phyloP scores from a whole-genome alignment of 345 rosid species.

The Combretum micranthum region DNA sequence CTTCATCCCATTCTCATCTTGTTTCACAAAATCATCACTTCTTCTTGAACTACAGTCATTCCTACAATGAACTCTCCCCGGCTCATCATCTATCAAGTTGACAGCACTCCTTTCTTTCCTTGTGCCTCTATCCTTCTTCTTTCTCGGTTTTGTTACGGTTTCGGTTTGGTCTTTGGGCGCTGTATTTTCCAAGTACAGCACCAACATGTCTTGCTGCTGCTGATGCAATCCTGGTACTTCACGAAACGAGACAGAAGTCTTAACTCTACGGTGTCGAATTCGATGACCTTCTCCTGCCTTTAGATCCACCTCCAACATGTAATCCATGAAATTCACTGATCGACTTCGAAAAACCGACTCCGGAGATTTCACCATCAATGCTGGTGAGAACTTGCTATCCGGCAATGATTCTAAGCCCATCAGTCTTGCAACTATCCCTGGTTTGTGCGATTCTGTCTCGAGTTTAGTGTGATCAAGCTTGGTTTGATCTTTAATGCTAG shows the following conservation, averaged over 20 bases:
- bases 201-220: conserved; percentile 28
- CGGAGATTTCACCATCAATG: conserved; percentile 18
- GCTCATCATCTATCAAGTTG: conserved; percentile 53
- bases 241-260: conserved; percentile 72
- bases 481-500: conserved; percentile 3
- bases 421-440: conserved; percentile 74
- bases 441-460: conserved; percentile 16
- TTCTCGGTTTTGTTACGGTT: conserved; percentile 19
- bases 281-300: conserved; percentile 14
- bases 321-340: conserved; percentile 91
- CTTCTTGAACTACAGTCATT: conserved; percentile 8
- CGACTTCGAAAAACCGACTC: conserved; percentile 53
- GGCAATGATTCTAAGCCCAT: conserved; percentile 81
- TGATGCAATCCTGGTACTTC: conserved; percentile 28
- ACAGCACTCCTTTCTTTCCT: conserved; percentile 27
- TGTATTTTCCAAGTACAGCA: conserved; percentile 37
- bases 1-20: too few species aligned
- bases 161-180: conserved; percentile 22
- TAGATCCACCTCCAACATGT: conserved; percentile 35
- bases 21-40: conserved; percentile 5
- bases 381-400: conserved; percentile 26
- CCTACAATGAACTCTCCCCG: conserved; percentile 20
- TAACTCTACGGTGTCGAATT: conserved; percentile 42
- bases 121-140: conserved; percentile 11
- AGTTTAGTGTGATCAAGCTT: conserved; percentile 17